Conservation (phyloP, 805 yeast species). For the Yamadazyma scolyti region DNA sequence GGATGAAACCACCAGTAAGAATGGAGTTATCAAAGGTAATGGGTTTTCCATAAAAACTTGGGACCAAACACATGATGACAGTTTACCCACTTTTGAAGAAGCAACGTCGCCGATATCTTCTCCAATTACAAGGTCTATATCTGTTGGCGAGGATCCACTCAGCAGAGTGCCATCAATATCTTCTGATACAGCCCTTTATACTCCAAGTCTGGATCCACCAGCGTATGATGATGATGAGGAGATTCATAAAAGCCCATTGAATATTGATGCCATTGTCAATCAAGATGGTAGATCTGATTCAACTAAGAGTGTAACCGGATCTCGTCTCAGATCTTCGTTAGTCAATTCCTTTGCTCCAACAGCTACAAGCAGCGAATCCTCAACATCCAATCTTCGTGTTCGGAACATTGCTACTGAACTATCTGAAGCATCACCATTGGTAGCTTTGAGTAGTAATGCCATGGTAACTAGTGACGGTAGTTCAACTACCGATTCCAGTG, state of each 20-base stretch:
- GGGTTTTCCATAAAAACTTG: slow-evolving; percentile 32
- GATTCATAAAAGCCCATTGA: slow-evolving; percentile 9
- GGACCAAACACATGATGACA: slow-evolving; percentile 17
- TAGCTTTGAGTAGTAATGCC: too few relatives aligned
- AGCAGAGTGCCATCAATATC: slow-evolving; percentile 30
- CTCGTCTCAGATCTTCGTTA: slow-evolving; percentile 25
- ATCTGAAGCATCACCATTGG: too few relatives aligned
- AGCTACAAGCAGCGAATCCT: too few relatives aligned
- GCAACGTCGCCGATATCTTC: slow-evolving; percentile 50
- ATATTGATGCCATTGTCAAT: slow-evolving; percentile 27
- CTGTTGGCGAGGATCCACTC: slow-evolving; percentile 34
- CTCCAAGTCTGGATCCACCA: slow-evolving; percentile 19
- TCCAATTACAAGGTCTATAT: slow-evolving; percentile 33
- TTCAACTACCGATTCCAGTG: too few relatives aligned
- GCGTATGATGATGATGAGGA: slow-evolving; percentile 8
- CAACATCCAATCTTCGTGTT: too few relatives aligned
- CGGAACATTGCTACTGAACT: too few relatives aligned
- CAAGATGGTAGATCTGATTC: slow-evolving; percentile 6
- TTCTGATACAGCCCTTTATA: slow-evolving; percentile 16
- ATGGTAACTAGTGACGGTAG: too few relatives aligned
- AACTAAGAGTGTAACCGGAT: slow-evolving; percentile 10
- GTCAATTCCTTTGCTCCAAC: slow-evolving; percentile 32
- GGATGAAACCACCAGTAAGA: not conserved
- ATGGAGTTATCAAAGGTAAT: slow-evolving; percentile 14
- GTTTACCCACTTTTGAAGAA: slow-evolving; percentile 63